Conservation (phyloP, 78 protist genomes). For the Tieghemostelium lacteum region DNA sequence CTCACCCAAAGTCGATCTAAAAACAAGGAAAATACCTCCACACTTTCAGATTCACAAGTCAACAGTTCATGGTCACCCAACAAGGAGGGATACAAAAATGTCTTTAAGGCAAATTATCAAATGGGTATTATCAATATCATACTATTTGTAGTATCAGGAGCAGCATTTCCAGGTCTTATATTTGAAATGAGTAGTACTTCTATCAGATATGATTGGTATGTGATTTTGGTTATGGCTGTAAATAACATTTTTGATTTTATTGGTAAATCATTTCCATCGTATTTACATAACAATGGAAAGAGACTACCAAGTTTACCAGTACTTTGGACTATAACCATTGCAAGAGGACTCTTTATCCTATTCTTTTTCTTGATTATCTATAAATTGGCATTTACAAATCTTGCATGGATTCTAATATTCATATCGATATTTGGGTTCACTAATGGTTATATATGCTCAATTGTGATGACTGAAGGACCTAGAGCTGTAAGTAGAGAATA, state of each 20-base stretch:
- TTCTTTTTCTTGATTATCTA: slow-evolving; percentile 36
- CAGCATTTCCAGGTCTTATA: slow-evolving; percentile 46
- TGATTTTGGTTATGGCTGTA: background rate
- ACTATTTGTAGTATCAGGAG: slow-evolving; percentile 18
- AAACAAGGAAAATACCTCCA: no score
- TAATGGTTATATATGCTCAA: slow-evolving; percentile 14
- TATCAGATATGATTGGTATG: slow-evolving; percentile 45
- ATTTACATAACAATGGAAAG: slow-evolving; percentile 6
- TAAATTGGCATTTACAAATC: background rate
- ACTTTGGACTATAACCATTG: slow-evolving; percentile 28
- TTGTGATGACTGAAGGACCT: slow-evolving; percentile 61
- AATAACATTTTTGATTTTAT: slow-evolving; percentile 42
- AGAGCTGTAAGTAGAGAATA: slow-evolving; percentile 11
- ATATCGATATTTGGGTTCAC: slow-evolving; percentile 6
- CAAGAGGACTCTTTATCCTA: slow-evolving; percentile 11
- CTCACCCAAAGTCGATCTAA: no score
- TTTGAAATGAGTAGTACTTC: background rate
- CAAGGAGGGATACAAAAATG: background rate
- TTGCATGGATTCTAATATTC: slow-evolving; percentile 19
- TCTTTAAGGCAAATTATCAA: slow-evolving; percentile 4
- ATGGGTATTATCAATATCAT: slow-evolving; percentile 12
- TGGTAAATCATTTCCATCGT: slow-evolving; percentile 14
- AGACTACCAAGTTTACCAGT: background rate
- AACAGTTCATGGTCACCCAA: background rate
- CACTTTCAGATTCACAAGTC: background rate